Evolutionary conservation across 352 stramenopile genomes (phyloP), one percentile per base, ranked within the genome.

Genomic region (Phytophthora cajani): DNA sequence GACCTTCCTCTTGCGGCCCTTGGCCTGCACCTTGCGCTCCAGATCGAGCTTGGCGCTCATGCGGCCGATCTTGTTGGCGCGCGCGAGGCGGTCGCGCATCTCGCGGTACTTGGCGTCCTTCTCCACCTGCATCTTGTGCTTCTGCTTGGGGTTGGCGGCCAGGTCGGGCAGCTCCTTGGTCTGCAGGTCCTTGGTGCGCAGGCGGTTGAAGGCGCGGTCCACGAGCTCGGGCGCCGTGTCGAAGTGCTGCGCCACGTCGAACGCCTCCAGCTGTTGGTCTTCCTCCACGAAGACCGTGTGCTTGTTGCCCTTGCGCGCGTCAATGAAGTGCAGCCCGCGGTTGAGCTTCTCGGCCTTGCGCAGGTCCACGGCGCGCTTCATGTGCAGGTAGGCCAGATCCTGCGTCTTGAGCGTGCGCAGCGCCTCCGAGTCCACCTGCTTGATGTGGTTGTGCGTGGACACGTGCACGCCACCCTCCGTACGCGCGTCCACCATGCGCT

Each of bases 251-350:
- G 94, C 92, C 21, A 91, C 81, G 69, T 99, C 88, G 71, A 99
- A 99, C 3, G 72, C 27, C 21, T 96, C 63, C 1, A 94, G 72
- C 40, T 97, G 68, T 30, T 90, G 56, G 6, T 87, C 74, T 9
- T 82, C 82, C 53, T 98, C 94, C 7, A 99, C 89, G 77, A 99
- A 99, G 1, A 99, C 76, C 16, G 85, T 98, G 79, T 99, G 97
- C 64, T 88, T 97, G 75, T 98, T 95, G 53, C 77, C 78, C 51
- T 90, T 89, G 5, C 90, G 78, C 6, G 80, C 80, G 62, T 90
- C 85, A 9, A 96, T 75, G 65, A 96, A 95, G 71, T 95, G 87
- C 42, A 95, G 71, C n/a, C 79, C 79, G 11, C 76, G 69, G 51
- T 80, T 87, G 21, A 96, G 85, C 62, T 91, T 93, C 72, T 93